Evolutionary conservation across 2,329 filamentous ascomycete species (phyloP).

Genomic region (Talaromyces sp.): DNA sequence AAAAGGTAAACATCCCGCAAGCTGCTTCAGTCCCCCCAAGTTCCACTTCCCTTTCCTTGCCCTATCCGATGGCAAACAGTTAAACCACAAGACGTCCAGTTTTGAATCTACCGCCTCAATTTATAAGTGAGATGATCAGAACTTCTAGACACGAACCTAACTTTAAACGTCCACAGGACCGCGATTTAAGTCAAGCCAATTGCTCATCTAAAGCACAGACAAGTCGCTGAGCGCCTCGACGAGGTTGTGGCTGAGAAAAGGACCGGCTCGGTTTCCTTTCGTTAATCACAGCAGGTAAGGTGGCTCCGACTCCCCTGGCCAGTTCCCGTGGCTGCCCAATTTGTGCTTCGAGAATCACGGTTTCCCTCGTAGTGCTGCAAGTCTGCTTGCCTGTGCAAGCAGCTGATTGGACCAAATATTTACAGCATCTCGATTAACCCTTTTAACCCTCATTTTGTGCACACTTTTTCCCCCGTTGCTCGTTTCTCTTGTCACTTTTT

Average conservation of each 20-base stretch:
- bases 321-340: conserved; percentile 6
- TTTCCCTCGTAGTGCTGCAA: not conserved
- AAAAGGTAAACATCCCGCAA: conserved; percentile 1
- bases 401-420: conserved; percentile 6
- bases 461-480: not conserved
- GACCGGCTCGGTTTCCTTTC: not conserved
- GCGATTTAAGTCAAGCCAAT: not conserved
- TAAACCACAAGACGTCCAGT: not conserved
- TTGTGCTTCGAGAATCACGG: not conserved
- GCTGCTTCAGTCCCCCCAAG: not conserved
- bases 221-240: not conserved
- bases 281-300: conserved; percentile 4
- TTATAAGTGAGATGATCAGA: conserved; percentile 1
- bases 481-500: not conserved
- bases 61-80: conserved; percentile 1
- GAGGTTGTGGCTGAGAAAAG: conserved; percentile 7
- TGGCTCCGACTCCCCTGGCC: not conserved
- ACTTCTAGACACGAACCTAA: not conserved
- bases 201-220: not conserved
- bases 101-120: not conserved
- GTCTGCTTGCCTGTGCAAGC: not conserved
- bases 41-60: not conserved
- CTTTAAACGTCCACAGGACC: not conserved
- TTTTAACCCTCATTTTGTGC: conserved; percentile 1
- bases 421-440: conserved; percentile 3